Evolutionary conservation across 768 basidiomycete genomes (phyloP).

Genomic region (Podaxis carcinomalis): DNA sequence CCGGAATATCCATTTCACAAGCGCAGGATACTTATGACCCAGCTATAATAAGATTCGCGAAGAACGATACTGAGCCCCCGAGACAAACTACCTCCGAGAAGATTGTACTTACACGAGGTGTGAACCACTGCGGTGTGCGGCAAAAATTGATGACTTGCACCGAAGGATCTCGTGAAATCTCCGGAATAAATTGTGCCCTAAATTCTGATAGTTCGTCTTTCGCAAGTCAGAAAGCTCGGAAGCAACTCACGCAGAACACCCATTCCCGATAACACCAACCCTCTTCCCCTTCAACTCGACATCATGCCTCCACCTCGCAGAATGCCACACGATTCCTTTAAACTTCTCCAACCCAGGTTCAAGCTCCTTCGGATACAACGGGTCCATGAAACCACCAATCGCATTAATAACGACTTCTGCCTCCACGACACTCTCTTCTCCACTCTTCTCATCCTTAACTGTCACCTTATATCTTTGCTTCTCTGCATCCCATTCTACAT

Average conservation of each 20-base stretch:
- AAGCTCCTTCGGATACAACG: slow-evolving; percentile 37
- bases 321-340: slow-evolving; percentile 49
- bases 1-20: slow-evolving; percentile 50
- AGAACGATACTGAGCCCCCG: not conserved
- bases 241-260: slow-evolving; percentile 48
- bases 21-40: slow-evolving; percentile 37
- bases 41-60: slow-evolving; percentile 19
- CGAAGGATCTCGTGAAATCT: slow-evolving; percentile 44
- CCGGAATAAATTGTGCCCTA: slow-evolving; percentile 59
- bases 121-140: slow-evolving; percentile 56
- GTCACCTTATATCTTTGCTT: slow-evolving; percentile 37
- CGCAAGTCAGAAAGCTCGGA: slow-evolving; percentile 10
- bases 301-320: slow-evolving; percentile 51
- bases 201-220: not conserved
- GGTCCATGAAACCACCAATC: slow-evolving; percentile 45
- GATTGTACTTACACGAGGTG: slow-evolving; percentile 39
- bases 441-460: slow-evolving; percentile 32
- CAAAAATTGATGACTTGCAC: slow-evolving; percentile 54
- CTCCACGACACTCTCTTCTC: slow-evolving; percentile 27
- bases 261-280: slow-evolving; percentile 62
- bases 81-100: not conserved
- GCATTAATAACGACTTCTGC: slow-evolving; percentile 48
- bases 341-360: slow-evolving; percentile 41
- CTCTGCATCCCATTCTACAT: slow-evolving; percentile 42
- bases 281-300: slow-evolving; percentile 46